Conservation (phyloP, 352 stramenopile genomes). For the Blastocystis sp. region DNA sequence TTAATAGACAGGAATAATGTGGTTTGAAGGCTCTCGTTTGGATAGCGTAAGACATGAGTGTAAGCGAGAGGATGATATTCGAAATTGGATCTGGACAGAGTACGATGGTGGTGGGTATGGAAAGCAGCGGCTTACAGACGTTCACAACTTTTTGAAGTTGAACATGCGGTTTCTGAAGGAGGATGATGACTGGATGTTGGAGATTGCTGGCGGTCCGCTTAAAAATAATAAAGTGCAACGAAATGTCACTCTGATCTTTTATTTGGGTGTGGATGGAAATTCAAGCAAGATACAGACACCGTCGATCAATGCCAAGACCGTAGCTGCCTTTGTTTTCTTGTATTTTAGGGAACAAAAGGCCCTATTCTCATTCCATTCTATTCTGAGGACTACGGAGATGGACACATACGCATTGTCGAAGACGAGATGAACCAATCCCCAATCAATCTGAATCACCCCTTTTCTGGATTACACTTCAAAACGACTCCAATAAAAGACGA, state of each 20-base stretch:
- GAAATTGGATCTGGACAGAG: not conserved
- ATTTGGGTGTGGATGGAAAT: not conserved
- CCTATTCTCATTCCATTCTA: slow-evolving; percentile 9
- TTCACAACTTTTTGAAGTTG: slow-evolving; percentile 5
- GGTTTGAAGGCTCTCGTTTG: slow-evolving; percentile 29
- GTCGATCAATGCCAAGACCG: not conserved
- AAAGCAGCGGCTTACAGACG: slow-evolving; percentile 8
- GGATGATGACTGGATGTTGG: not conserved
- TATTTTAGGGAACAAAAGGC: not conserved
- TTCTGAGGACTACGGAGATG: not conserved
- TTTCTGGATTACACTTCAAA: not conserved
- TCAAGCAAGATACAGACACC: not conserved
- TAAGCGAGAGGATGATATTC: slow-evolving; percentile 27
- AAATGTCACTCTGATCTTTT: slow-evolving; percentile 41
- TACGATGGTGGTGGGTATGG: not conserved
- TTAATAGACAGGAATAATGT: slow-evolving; percentile 37
- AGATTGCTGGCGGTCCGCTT: not conserved
- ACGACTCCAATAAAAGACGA: not conserved
- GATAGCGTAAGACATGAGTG: slow-evolving; percentile 53
- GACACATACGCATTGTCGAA: not conserved
- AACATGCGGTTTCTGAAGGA: slow-evolving; percentile 29
- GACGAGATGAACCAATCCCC: not conserved
- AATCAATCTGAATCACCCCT: slow-evolving; percentile 39
- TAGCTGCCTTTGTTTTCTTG: not conserved
- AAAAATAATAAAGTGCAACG: not conserved